Conservation (phyloP, 2,329 filamentous ascomycete genomes). For the Aspergillus fumigatus region DNA sequence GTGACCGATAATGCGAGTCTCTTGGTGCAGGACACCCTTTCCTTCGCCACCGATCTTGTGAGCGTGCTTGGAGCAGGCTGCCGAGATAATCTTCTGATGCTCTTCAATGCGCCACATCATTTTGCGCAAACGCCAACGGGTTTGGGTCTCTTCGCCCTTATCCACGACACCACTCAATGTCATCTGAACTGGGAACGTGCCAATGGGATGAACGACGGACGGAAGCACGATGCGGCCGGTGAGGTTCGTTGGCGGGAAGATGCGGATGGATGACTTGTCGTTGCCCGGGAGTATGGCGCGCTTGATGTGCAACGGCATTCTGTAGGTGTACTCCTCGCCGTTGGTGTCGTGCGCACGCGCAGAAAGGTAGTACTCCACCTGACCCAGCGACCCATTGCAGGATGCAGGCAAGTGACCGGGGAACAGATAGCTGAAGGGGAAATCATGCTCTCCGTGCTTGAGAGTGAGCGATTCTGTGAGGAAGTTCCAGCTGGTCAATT, state of each 20-base stretch:
- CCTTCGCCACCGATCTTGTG: conserved; percentile 59
- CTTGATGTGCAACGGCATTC: conserved; percentile 66
- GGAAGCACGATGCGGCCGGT: conserved; percentile 79
- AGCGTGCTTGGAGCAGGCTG: conserved; percentile 73
- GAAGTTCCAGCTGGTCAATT: conserved; percentile 76
- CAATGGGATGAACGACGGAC: conserved; percentile 79
- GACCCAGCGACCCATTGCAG: conserved; percentile 67
- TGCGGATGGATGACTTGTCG: conserved; percentile 84
- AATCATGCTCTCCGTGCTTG: conserved; percentile 62
- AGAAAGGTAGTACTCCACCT: conserved; percentile 73
- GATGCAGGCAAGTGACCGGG: conserved; percentile 81
- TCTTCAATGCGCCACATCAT: conserved; percentile 93
- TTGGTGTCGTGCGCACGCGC: conserved; percentile 60
- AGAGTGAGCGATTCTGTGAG: conserved; percentile 49
- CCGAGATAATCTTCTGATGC: conserved; percentile 70
- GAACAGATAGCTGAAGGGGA: conserved; percentile 85
- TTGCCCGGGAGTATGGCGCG: conserved; percentile 73
- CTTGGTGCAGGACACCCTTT: conserved; percentile 69
- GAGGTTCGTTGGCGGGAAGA: conserved; percentile 95
- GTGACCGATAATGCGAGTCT: conserved; percentile 71
- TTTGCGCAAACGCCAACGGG: conserved; percentile 85
- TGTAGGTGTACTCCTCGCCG: conserved; percentile 60
- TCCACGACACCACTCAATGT: conserved; percentile 81
- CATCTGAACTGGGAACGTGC: conserved; percentile 73
- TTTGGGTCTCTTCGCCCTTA: conserved; percentile 64